Conservation (phyloP, 805 yeast species). For the Kazachstania bromeliacearum region DNA sequence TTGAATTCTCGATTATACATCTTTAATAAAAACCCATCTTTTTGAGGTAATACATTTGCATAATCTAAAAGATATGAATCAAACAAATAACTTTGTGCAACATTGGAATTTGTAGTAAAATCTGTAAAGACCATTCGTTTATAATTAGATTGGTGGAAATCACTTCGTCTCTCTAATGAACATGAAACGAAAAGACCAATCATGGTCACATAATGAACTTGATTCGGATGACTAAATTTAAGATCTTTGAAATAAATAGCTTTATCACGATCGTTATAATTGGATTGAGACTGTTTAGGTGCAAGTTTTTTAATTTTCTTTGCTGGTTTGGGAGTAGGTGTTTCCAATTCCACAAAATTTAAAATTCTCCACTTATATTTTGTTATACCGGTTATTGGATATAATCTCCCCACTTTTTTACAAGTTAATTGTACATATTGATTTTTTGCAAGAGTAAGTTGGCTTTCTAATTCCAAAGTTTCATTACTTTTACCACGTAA, state of each 20-base stretch:
- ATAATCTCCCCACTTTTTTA: neutral
- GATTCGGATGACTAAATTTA: slow-evolving; percentile 2
- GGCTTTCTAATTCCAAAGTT: neutral
- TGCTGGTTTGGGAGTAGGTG: neutral
- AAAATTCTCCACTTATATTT: neutral
- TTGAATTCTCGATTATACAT: slow-evolving; percentile 16
- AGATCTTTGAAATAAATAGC: slow-evolving; percentile 10
- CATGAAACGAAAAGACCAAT: slow-evolving; percentile 17
- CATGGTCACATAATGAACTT: slow-evolving; percentile 9
- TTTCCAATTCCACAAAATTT: too few species aligned
- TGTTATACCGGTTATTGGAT: neutral
- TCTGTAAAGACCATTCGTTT: slow-evolving; percentile 21
- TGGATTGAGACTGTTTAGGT: neutral
- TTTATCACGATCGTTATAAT: neutral
- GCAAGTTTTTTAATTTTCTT: neutral
- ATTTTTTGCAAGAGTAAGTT: neutral
- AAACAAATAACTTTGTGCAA: slow-evolving; percentile 14
- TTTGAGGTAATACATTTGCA: slow-evolving; percentile 8
- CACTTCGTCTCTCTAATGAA: slow-evolving; percentile 12
- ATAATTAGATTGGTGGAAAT: too few species aligned
- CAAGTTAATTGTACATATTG: neutral
- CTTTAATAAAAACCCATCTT: slow-evolving; percentile 14
- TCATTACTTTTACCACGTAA: neutral
- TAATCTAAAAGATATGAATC: slow-evolving; percentile 17
- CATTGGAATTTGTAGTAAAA: slow-evolving; percentile 15